Evolutionary conservation across 768 basidiomycete genomes (phyloP).

Genomic region (Mycena chlorophos): DNA sequence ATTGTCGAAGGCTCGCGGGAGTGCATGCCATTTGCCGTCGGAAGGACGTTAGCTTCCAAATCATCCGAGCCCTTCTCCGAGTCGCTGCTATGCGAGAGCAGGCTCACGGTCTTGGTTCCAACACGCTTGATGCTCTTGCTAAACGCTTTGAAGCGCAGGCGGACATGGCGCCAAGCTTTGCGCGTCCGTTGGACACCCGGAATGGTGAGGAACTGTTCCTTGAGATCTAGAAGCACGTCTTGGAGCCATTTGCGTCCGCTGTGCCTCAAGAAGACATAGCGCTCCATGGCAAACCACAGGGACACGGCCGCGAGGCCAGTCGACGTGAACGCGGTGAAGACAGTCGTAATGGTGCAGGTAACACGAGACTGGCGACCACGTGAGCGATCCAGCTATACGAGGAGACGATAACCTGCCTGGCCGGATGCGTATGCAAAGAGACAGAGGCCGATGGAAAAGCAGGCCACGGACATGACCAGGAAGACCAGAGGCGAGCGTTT

Average conservation of each 20-base stretch:
- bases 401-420: slow-evolving; percentile 50
- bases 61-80: slow-evolving; percentile 28
- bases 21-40: slow-evolving; percentile 22
- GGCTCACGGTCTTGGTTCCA: slow-evolving; percentile 27
- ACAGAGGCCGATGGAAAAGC: slow-evolving; percentile 77
- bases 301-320: slow-evolving; percentile 73
- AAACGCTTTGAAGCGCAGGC: slow-evolving; percentile 20
- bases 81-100: slow-evolving; percentile 26
- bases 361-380: slow-evolving; percentile 51
- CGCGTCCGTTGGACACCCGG: slow-evolving; percentile 28
- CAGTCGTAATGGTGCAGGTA: slow-evolving; percentile 72
- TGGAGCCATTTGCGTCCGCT: slow-evolving; percentile 70
- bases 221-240: slow-evolving; percentile 54
- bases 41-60: slow-evolving; percentile 30
- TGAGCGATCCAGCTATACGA: background rate
- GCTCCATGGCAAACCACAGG: slow-evolving; percentile 72
- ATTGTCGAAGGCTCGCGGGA: slow-evolving; percentile 14
- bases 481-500: slow-evolving; percentile 82
- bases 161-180: slow-evolving; percentile 17
- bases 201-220: slow-evolving; percentile 35
- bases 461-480: slow-evolving; percentile 80
- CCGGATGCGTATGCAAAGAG: slow-evolving; percentile 74
- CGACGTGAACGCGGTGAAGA: slow-evolving; percentile 73
- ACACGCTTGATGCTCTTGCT: slow-evolving; percentile 24
- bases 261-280: slow-evolving; percentile 62